phyloP scores from a whole-genome alignment of 805 yeast genomes.

The Wickerhamomyces canadensis region DNA sequence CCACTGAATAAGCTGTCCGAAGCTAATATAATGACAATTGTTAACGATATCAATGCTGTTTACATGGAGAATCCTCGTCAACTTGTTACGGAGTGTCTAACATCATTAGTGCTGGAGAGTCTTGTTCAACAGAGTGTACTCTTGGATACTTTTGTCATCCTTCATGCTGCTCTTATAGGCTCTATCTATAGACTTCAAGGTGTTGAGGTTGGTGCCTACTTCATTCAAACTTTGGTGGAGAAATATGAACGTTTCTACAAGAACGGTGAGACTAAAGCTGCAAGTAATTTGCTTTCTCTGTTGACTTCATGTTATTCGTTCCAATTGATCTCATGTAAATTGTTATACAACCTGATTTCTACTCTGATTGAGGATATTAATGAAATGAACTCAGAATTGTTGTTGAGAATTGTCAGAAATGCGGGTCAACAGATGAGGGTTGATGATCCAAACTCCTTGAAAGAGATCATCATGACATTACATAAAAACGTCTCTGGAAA shows the following conservation, averaged over 20 bases:
- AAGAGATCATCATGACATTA: slow-evolving; percentile 62
- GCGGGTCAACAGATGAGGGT: slow-evolving; percentile 82
- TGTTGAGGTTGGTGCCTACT: slow-evolving; percentile 82
- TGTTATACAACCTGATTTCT: slow-evolving; percentile 72
- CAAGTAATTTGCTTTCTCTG: slow-evolving; percentile 65
- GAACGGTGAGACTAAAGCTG: slow-evolving; percentile 40
- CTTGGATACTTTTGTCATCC: slow-evolving; percentile 70
- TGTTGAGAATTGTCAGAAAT: slow-evolving; percentile 64
- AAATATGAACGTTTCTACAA: slow-evolving; percentile 43
- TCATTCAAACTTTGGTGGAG: slow-evolving; percentile 77
- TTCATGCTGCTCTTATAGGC: slow-evolving; percentile 72
- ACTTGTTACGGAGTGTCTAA: slow-evolving; percentile 65
- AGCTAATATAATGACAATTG: slow-evolving; percentile 67
- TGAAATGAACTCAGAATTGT: slow-evolving; percentile 72
- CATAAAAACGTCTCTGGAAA: slow-evolving; percentile 36
- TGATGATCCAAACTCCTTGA: slow-evolving; percentile 85
- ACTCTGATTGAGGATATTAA: slow-evolving; percentile 47
- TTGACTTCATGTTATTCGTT: slow-evolving; percentile 73
- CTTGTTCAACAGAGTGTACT: slow-evolving; percentile 59
- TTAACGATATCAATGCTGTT: slow-evolving; percentile 58
- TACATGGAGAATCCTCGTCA: slow-evolving; percentile 71
- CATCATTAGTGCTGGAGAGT: slow-evolving; percentile 58
- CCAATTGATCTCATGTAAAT: slow-evolving; percentile 65
- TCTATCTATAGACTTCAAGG: slow-evolving; percentile 79
- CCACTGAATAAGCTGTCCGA: slow-evolving; percentile 86